phyloP scores from a whole-genome alignment of 371 early-diverging fungal genomes.

The Blakeslea trispora region DNA sequence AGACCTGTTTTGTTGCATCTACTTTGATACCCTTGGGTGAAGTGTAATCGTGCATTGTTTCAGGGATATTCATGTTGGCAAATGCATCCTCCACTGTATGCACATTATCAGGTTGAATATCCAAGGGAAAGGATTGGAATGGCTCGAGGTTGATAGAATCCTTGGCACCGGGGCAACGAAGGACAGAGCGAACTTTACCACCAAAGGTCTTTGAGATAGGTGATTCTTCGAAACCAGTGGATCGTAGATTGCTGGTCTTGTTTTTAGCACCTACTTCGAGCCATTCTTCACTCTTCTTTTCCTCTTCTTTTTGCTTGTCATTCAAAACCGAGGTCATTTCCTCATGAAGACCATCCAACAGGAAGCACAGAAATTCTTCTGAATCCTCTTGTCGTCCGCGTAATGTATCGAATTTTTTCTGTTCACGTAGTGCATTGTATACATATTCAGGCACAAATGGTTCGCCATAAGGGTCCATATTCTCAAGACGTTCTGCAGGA shows the following conservation, averaged over 20 bases:
- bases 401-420: slow-evolving; percentile 79
- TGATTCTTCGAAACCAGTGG: slow-evolving; percentile 66
- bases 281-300: slow-evolving; percentile 67
- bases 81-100: slow-evolving; percentile 87
- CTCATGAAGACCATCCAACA: slow-evolving; percentile 94
- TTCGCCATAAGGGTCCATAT: slow-evolving; percentile 59
- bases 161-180: slow-evolving; percentile 75
- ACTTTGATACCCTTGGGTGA: slow-evolving; percentile 57
- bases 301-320: slow-evolving; percentile 21
- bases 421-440: slow-evolving; percentile 82
- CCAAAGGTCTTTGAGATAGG: slow-evolving; percentile 90
- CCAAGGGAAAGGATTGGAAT: slow-evolving; percentile 85
- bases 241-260: slow-evolving; percentile 56
- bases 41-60: slow-evolving; percentile 66
- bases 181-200: slow-evolving; percentile 78
- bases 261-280: slow-evolving; percentile 89
- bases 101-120: slow-evolving; percentile 82
- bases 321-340: slow-evolving; percentile 70
- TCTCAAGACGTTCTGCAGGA: slow-evolving; percentile 38
- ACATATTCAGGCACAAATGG: slow-evolving; percentile 93
- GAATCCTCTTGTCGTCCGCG: slow-evolving; percentile 97
- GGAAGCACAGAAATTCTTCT: slow-evolving; percentile 91
- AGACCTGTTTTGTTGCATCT: slow-evolving; percentile 83
- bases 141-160: slow-evolving; percentile 89
- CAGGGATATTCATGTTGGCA: slow-evolving; percentile 70